phyloP scores from a whole-genome alignment of 75 land plant species.

The Picea glauca region DNA sequence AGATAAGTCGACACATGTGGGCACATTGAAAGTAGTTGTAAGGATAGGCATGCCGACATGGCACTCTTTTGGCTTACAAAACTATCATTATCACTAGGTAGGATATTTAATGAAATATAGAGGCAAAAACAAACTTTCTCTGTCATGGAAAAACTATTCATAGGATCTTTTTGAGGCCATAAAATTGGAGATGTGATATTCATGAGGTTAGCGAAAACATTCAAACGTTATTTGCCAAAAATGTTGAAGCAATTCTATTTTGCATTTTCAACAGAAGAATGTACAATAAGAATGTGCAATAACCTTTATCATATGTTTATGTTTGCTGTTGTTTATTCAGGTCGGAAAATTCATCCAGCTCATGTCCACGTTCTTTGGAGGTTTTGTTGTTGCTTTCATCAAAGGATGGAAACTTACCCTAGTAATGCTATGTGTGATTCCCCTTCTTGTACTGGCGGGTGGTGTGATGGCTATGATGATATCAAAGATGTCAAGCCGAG shows the following conservation, averaged over 20 bases:
- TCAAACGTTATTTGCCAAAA: no score
- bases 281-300: no score
- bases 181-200: background rate
- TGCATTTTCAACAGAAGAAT: no score
- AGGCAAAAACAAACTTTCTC: no score
- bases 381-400: constrained; percentile 52
- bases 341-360: constrained; percentile 61
- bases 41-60: background rate
- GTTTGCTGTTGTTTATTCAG: constrained; percentile 32
- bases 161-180: no score
- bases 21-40: background rate
- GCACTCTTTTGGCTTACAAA: background rate
- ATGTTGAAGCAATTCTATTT: no score
- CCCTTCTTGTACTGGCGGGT: constrained; percentile 44
- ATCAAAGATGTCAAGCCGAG: constrained; percentile 34
- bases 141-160: no score
- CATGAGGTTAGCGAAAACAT: no score
- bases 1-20: background rate
- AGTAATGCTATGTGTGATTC: constrained; percentile 47
- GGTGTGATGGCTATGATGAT: constrained; percentile 34
- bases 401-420: constrained; percentile 63
- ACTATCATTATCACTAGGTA: background rate
- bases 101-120: background rate
- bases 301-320: background rate
- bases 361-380: constrained; percentile 45